Evolutionary conservation across 2,329 filamentous ascomycete species (phyloP), one percentile per base, ranked within the genome.

Genomic region (Phialophora chinensis): DNA sequence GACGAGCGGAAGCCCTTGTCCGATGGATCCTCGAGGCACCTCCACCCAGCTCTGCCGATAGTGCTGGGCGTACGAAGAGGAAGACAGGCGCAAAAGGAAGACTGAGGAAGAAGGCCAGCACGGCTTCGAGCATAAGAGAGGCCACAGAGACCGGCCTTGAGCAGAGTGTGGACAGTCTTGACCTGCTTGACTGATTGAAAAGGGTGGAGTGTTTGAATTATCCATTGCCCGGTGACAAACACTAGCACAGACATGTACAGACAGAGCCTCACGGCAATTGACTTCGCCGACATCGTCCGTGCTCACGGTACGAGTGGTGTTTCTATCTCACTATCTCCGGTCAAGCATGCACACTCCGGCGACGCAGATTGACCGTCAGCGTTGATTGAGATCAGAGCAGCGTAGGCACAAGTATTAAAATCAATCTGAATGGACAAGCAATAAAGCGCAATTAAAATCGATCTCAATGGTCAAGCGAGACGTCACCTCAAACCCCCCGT

Each of bases 1-100:
- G 91, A 69, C 84, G 91, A 25, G 90, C 91, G 0, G 84, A 87
- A 56, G 85, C 86, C 20, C 87, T 94, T 65, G 85, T 88, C 0
- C 79, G 86, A 50, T 95, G 91, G 91, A 85, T 94, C 25, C 79
- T 79, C 57, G 83, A 89, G 65, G 87, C 86, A 0, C 87, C 86
- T 14, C 63, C 67, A 6, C 71, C 68, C 3, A 68, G 63, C 49
- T n/a, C 57, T 2, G 12, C 42, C 25, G 60, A 63, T 56, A 63
- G 65, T 25, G 29, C 59, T 31, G 47, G 55, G 33, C 64, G 63
- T 29, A 27, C 54, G 7, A 71, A 71, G 53, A 69, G 66, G 60
- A 68, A 56, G 44, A 25, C 67, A 10, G 65, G 58, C n/a, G 44
- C 27, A 1, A 67, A 68, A 27, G 61, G 60, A 6, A 67, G 49